Conservation (phyloP, 1,284 basidiomycete genomes). For the Inonotus hispidus region DNA sequence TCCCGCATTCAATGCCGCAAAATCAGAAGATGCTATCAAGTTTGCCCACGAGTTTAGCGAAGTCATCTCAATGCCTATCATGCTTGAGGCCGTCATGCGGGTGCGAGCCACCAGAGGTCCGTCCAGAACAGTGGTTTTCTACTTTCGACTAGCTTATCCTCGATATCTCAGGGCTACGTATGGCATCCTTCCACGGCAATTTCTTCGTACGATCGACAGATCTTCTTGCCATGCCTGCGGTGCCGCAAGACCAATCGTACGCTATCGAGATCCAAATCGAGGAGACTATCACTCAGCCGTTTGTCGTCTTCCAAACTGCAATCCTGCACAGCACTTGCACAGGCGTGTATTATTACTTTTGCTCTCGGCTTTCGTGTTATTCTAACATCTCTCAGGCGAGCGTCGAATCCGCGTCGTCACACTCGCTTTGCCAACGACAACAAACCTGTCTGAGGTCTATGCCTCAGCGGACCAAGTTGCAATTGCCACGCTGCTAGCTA, state of each 20-base stretch:
- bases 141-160: background rate
- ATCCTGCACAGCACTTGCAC: conserved; percentile 95
- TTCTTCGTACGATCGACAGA: conserved; percentile 99
- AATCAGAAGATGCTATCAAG: conserved; percentile 94
- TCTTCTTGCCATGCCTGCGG: conserved; percentile 92
- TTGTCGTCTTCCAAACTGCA: conserved; percentile 95
- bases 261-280: conserved; percentile 97
- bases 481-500: conserved; percentile 83
- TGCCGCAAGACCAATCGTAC: conserved; percentile 96
- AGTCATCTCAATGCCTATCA: conserved; percentile 90
- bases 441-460: conserved; percentile 90
- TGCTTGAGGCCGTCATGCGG: conserved; percentile 96
- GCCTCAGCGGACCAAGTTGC: conserved; percentile 94
- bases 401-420: conserved; percentile 95
- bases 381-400: conserved; percentile 51
- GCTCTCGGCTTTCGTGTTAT: background rate
- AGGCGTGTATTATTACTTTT: conserved; percentile 42
- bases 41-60: conserved; percentile 97
- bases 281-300: conserved; percentile 88
- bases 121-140: conserved; percentile 16
- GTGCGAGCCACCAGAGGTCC: conserved; percentile 89
- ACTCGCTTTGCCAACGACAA: conserved; percentile 88
- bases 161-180: conserved; percentile 66
- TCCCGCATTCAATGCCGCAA: conserved; percentile 93
- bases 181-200: conserved; percentile 99